phyloP scores from a whole-genome alignment of 192 early-diverging fungal genomes.

The Phlyctochytrium planicorne region DNA sequence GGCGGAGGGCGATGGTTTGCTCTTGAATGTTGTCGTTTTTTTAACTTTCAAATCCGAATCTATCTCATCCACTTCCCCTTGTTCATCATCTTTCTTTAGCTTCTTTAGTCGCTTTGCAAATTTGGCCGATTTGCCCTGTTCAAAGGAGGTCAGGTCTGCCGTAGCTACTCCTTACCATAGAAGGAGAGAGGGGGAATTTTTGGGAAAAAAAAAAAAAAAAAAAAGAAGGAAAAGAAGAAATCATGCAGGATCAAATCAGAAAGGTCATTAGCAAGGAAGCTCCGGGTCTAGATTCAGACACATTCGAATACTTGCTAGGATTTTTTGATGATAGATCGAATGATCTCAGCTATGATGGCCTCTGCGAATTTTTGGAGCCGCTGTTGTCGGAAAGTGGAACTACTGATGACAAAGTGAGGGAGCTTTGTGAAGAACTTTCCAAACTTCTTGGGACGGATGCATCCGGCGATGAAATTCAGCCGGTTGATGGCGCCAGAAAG shows the following conservation, averaged over 20 bases:
- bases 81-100: not conserved
- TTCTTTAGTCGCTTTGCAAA: not conserved
- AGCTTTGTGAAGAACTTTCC: constrained; percentile 70
- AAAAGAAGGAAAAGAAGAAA: not conserved
- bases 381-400: constrained; percentile 36
- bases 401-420: constrained; percentile 54
- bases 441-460: constrained; percentile 25
- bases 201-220: not conserved
- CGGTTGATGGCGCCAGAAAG: constrained; percentile 53
- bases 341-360: constrained; percentile 38
- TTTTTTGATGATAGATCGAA: constrained; percentile 48
- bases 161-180: too few relatives aligned
- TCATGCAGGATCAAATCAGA: not conserved
- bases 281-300: constrained; percentile 23
- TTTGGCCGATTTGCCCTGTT: not conserved
- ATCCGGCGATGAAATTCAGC: constrained; percentile 38
- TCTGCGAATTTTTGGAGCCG: constrained; percentile 50
- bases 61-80: not conserved
- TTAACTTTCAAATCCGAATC: not conserved
- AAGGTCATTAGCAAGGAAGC: not conserved
- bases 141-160: too few relatives aligned
- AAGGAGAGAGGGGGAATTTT: not conserved
- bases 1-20: not conserved
- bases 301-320: constrained; percentile 33
- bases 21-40: not conserved